Conservation (phyloP, 2,329 filamentous ascomycete species). For the Colletotrichum tofieldiae region DNA sequence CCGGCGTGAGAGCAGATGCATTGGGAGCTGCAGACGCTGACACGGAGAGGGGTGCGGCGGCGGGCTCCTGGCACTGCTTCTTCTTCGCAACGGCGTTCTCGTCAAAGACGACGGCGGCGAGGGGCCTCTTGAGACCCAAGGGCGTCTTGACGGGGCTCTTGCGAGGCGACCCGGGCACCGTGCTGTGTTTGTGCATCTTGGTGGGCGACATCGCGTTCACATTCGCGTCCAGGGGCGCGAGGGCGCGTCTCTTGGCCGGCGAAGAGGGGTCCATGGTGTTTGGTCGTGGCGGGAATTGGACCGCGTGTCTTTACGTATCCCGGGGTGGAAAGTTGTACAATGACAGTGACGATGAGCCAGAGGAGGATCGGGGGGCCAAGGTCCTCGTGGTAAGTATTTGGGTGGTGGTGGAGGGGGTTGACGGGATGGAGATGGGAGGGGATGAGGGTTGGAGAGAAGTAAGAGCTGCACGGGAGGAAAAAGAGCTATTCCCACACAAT, state of each 20-base stretch:
- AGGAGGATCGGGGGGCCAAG: neutral
- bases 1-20: neutral
- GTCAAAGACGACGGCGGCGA: conserved; percentile 30
- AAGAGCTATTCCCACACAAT: conserved; percentile 21
- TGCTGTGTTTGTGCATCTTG: conserved; percentile 47
- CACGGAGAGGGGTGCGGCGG: neutral
- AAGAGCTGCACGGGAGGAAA: neutral
- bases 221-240: conserved; percentile 64
- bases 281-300: neutral
- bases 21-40: neutral
- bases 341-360: neutral
- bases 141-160: conserved; percentile 42
- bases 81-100: conserved; percentile 42
- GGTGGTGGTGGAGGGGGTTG: neutral
- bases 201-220: conserved; percentile 58
- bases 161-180: conserved; percentile 25
- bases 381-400: neutral
- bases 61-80: conserved; percentile 46
- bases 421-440: conserved; percentile 1
- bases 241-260: conserved; percentile 65
- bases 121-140: conserved; percentile 39
- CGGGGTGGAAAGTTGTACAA: neutral
- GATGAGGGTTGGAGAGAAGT: conserved; percentile 3
- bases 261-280: conserved; percentile 50
- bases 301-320: neutral